These are phyloP conservation scores for Achaetomium macrosporum DNA, from an alignment of 2,329 filamentous ascomycete genomes.

Conservation along the genomic window DNA sequence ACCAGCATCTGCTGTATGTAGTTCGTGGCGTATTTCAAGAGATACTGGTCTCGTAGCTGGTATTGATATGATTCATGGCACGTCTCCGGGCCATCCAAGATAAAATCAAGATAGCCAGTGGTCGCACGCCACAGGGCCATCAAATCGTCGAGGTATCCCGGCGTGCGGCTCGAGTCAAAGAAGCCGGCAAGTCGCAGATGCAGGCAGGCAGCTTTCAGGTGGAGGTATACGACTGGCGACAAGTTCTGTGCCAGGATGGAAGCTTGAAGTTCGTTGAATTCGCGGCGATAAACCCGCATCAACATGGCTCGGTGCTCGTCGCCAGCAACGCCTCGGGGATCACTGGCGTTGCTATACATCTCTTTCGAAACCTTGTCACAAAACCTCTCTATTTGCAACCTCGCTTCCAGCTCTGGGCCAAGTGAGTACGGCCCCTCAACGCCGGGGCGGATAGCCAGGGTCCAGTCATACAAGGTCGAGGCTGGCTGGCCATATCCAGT, in stretches of 20 bases:
- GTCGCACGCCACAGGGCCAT: slow-evolving; percentile 70
- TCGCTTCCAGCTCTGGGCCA: slow-evolving; percentile 57
- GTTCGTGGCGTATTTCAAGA: slow-evolving; percentile 63
- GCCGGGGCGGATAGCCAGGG: slow-evolving; percentile 54
- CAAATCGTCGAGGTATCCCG: slow-evolving; percentile 67
- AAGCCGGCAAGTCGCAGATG: slow-evolving; percentile 75
- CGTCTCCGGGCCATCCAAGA: slow-evolving; percentile 49
- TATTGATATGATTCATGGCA: slow-evolving; percentile 36
- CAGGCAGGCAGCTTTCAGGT: slow-evolving; percentile 66
- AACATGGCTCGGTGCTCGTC: slow-evolving; percentile 62
- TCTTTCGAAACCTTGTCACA: slow-evolving; percentile 73
- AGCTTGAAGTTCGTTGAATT: slow-evolving; percentile 58
- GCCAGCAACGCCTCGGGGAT: slow-evolving; percentile 62
- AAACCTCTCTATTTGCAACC: slow-evolving; percentile 67
- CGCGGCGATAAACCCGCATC: slow-evolving; percentile 60
- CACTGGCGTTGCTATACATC: slow-evolving; percentile 72
- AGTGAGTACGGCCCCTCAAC: slow-evolving; percentile 55
- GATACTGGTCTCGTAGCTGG: slow-evolving; percentile 43
- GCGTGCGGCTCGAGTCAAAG: slow-evolving; percentile 69
- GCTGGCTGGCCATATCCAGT: slow-evolving; percentile 79
- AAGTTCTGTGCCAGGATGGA: slow-evolving; percentile 54
- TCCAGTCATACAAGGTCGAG: slow-evolving; percentile 72
- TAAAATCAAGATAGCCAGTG: slow-evolving; percentile 61
- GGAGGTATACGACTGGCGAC: slow-evolving; percentile 55
- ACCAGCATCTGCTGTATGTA: slow-evolving; percentile 83